Conservation (phyloP, 2,329 filamentous ascomycete genomes). For the Claviceps cyperi region DNA sequence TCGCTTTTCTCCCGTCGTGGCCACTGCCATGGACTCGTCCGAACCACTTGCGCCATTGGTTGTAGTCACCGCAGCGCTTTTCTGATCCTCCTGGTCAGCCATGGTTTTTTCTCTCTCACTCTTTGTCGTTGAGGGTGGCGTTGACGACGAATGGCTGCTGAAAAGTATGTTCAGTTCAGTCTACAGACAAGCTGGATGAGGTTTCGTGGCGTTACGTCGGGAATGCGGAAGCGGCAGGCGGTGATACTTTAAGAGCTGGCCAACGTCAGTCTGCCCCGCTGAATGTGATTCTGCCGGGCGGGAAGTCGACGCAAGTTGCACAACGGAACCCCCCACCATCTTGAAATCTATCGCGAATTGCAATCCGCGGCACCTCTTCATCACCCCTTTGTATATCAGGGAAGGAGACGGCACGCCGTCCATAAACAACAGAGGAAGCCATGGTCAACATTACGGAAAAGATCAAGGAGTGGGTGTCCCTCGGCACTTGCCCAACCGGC, state of each 20-base stretch:
- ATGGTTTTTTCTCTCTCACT: constrained; percentile 9
- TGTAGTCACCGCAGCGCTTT: constrained; percentile 7
- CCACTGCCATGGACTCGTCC: constrained; percentile 19
- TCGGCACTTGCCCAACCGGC: background rate
- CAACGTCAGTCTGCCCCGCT: background rate
- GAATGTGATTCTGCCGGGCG: constrained; percentile 2
- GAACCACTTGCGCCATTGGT: background rate
- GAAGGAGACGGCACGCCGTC: constrained; percentile 16
- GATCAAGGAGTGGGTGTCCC: constrained; percentile 78
- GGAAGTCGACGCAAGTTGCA: background rate
- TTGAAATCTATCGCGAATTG: background rate
- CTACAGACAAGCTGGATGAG: background rate
- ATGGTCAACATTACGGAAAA: constrained; percentile 99
- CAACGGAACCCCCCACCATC: background rate
- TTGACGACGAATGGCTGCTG: too few species aligned
- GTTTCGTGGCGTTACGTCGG: background rate
- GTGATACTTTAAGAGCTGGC: background rate
- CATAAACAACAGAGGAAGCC: constrained; percentile 22
- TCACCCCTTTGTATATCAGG: background rate
- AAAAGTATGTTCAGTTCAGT: too few species aligned
- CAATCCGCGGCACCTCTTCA: background rate
- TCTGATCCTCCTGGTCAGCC: constrained; percentile 18
- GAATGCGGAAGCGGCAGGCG: constrained; percentile 1
- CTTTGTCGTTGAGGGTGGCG: background rate
- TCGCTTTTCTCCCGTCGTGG: constrained; percentile 39